A percentile compares a stretch with the other conserved stretches of the same genome.
phyloP scores from a whole-genome alignment of 2,329 filamentous ascomycete genomes.

The Nannizziopsis barbatae region DNA sequence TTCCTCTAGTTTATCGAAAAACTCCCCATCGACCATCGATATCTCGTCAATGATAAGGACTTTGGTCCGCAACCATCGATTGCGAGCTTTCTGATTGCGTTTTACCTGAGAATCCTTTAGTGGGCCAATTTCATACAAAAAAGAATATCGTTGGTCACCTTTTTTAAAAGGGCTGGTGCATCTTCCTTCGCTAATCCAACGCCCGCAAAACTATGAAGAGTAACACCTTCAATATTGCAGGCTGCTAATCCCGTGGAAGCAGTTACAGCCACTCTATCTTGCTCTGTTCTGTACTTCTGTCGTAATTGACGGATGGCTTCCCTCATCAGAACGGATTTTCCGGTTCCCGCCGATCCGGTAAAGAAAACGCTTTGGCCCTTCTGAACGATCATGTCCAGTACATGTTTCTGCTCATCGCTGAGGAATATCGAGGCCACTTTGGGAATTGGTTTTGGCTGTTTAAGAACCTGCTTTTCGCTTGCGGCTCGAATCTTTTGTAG shows the following conservation, averaged over 20 bases:
- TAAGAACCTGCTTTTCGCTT: constrained; percentile 22
- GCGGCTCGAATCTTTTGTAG: constrained; percentile 38
- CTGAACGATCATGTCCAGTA: constrained; percentile 71
- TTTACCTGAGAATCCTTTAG: constrained; percentile 46
- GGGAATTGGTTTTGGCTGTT: constrained; percentile 23
- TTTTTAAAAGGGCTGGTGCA: constrained; percentile 68
- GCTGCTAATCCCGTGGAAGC: constrained; percentile 92
- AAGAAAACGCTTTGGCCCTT: constrained; percentile 87
- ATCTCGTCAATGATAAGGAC: constrained; percentile 87
- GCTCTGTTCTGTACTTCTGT: constrained; percentile 62
- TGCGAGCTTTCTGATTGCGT: constrained; percentile 74
- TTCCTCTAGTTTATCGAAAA: constrained; percentile 90
- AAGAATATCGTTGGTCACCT: constrained; percentile 33
- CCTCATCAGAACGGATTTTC: constrained; percentile 91
- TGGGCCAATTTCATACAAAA: background rate
- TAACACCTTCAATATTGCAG: constrained; percentile 93
- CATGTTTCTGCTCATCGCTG: constrained; percentile 74
- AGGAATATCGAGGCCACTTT: constrained; percentile 53
- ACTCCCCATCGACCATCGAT: constrained; percentile 94
- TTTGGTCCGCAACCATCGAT: constrained; percentile 78
- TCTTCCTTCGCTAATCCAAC: constrained; percentile 92
- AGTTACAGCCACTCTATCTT: constrained; percentile 80
- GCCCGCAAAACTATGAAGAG: constrained; percentile 87
- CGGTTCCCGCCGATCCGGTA: constrained; percentile 88
- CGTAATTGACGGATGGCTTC: constrained; percentile 76